Evolutionary conservation across 495 filamentous ascomycete species (phyloP), one percentile per base, ranked within the genome.

Genomic region (Copromyces sp.): DNA sequence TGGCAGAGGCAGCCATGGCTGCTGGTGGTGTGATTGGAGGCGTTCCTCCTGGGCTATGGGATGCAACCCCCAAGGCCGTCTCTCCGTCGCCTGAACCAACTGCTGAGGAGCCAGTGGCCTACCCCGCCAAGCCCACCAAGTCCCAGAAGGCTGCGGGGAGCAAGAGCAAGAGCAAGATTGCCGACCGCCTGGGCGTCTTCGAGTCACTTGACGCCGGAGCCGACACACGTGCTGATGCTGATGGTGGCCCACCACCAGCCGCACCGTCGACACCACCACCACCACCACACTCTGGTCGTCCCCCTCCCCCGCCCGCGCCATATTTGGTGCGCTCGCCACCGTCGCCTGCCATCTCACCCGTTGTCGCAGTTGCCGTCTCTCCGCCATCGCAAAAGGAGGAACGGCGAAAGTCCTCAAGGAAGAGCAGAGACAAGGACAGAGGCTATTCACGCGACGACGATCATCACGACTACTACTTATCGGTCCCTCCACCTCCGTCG

Each of bases 121-220:
- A 65, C 53, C 53, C 77, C 68, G 75, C 75, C 72, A 80, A 80
- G 76, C 77, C 79, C 71, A 81, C 73, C 68, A 83, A 82, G 74
- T 77, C 76, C 40, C 81, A 81, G 73, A 86, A 85, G 78, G 77
- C 82, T 39, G 81, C 83, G 53, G 77, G 79, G 65, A 80, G 82
- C 69, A 89, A 86, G 78, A 83, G 88, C 78, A 76, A 79, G 65
- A 80, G 82, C 69, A 89, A 85, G 78, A 83, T 89, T 79, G 82
- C 85, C 59, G 84, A 87, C 61, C 82, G 82, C 71, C 80, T 87
- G 42, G 84, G 81, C 77, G 83, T 86, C 41, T 89, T 87, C 76
- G 84, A 88, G 79, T 76, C 82, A 59, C 73, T 78, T 69, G 77
- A 83, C 86, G 75, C 85, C 80, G 74, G 85, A 83, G 70, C 72